Evolutionary conservation across 2,329 filamentous ascomycete genomes (phyloP).

Genomic region (Rutstroemia sp.): DNA sequence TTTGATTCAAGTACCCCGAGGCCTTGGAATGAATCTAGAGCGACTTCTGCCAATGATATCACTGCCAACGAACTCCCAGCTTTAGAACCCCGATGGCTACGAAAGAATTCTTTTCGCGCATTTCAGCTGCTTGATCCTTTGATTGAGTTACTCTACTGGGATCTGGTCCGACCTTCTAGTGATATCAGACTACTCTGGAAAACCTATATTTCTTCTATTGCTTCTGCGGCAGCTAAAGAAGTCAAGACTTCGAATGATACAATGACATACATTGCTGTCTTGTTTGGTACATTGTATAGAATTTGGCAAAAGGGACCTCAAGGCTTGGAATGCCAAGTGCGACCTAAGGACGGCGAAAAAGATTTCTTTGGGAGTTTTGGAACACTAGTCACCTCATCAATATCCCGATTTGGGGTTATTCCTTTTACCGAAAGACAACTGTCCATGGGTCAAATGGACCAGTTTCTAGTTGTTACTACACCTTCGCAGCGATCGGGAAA

Average conservation of each 20-base stretch:
- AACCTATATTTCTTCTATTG: slow-evolving; percentile 53
- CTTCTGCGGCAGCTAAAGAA: slow-evolving; percentile 70
- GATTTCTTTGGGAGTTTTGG: slow-evolving; percentile 50
- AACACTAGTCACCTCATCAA: slow-evolving; percentile 41
- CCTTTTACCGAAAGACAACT: slow-evolving; percentile 58
- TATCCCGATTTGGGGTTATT: slow-evolving; percentile 46
- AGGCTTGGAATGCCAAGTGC: slow-evolving; percentile 17
- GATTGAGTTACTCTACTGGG: slow-evolving; percentile 53
- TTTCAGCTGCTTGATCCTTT: slow-evolving; percentile 54
- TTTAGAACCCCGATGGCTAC: slow-evolving; percentile 80
- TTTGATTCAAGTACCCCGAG: slow-evolving; percentile 49
- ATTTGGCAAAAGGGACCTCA: slow-evolving; percentile 55
- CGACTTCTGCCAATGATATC: slow-evolving; percentile 45
- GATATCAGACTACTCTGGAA: slow-evolving; percentile 48
- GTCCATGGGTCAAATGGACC: slow-evolving; percentile 42
- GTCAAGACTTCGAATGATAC: slow-evolving; percentile 83
- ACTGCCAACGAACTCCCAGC: slow-evolving; percentile 69
- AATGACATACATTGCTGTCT: slow-evolving; percentile 66
- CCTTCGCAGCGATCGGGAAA: slow-evolving; percentile 52
- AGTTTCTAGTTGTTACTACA: slow-evolving; percentile 55
- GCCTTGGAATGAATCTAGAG: slow-evolving; percentile 69
- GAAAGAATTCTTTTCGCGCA: slow-evolving; percentile 60
- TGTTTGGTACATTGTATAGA: slow-evolving; percentile 61
- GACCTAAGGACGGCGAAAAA: slow-evolving; percentile 17
- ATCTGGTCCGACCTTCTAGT: slow-evolving; percentile 55